A percentile compares a stretch with the other conserved stretches of the same genome.
Evolutionary conservation across 177 flowering plant genomes (phyloP).

Genomic region (Vitis hybrid): DNA sequence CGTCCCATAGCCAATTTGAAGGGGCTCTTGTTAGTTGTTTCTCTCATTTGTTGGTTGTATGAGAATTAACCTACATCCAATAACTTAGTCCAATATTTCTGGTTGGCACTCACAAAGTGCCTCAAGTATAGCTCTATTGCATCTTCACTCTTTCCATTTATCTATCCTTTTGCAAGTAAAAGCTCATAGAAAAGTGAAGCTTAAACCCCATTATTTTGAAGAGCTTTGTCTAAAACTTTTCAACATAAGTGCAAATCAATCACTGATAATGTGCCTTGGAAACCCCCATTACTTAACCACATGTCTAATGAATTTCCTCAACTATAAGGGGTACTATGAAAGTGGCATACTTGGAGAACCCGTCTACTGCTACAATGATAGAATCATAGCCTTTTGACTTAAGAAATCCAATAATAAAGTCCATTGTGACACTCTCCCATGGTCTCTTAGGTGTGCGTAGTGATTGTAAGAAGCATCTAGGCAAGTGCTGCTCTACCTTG

Average conservation of each 20-base stretch:
- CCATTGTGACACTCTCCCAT: constrained; percentile 10
- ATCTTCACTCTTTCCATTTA: constrained; percentile 13
- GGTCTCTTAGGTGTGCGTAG: constrained; percentile 8
- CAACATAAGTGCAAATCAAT: not conserved
- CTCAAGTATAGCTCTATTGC: constrained; percentile 4
- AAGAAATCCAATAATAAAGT: not conserved
- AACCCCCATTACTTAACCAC: constrained; percentile 15
- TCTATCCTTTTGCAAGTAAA: constrained; percentile 15
- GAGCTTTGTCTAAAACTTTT: constrained; percentile 6
- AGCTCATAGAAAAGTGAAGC: constrained; percentile 14
- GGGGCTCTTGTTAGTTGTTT: no score
- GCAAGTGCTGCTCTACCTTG: not conserved
- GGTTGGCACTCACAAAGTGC: constrained; percentile 10
- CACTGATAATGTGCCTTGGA: constrained; percentile 2
- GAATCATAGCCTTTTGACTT: not conserved
- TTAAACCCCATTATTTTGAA: constrained; percentile 4
- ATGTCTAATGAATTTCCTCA: constrained; percentile 3
- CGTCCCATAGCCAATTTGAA: no score
- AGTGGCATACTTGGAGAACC: constrained; percentile 12
- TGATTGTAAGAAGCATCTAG: constrained; percentile 12
- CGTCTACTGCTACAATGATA: constrained; percentile 12
- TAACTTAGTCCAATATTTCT: constrained; percentile 1
- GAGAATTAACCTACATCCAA: not conserved
- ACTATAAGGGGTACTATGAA: not conserved
- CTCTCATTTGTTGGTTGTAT: no score